Evolutionary conservation across 2,329 filamentous ascomycete genomes (phyloP).

Genomic region (Claviceps africana): DNA sequence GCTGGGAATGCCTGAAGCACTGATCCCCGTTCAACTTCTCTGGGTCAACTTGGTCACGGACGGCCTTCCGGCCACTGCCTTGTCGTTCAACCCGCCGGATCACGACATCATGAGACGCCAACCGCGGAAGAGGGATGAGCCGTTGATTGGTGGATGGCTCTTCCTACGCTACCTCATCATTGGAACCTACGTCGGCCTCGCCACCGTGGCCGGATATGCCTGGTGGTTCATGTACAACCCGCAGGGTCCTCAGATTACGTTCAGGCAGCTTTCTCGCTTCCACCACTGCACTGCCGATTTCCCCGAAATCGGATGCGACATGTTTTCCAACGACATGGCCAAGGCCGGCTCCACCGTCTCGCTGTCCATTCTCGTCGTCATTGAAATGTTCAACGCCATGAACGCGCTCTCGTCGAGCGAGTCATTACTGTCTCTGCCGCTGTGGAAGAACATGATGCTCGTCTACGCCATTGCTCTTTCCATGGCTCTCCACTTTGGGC

Average conservation of each 20-base stretch:
- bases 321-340: constrained; percentile 77
- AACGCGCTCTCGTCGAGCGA: constrained; percentile 94
- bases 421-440: constrained; percentile 76
- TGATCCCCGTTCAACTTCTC: constrained; percentile 91
- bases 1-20: constrained; percentile 89
- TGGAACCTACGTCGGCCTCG: constrained; percentile 84
- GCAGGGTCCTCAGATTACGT: constrained; percentile 78
- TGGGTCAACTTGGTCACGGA: constrained; percentile 99
- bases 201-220: constrained; percentile 93
- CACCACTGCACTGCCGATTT: constrained; percentile 80
- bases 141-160: constrained; percentile 85
- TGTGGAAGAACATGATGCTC: constrained; percentile 99
- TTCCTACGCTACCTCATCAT: constrained; percentile 97
- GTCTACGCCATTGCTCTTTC: constrained; percentile 87
- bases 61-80: constrained; percentile 84
- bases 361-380: constrained; percentile 82
- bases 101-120: constrained; percentile 93
- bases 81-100: constrained; percentile 98
- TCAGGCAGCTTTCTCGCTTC: constrained; percentile 83
- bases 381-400: constrained; percentile 99
- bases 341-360: constrained; percentile 89
- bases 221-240: constrained; percentile 99
- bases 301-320: constrained; percentile 77
- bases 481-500: constrained; percentile 88
- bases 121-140: constrained; percentile 83